Conservation (phyloP, 208 protist species). For the Vickermania ingenoplastis region DNA sequence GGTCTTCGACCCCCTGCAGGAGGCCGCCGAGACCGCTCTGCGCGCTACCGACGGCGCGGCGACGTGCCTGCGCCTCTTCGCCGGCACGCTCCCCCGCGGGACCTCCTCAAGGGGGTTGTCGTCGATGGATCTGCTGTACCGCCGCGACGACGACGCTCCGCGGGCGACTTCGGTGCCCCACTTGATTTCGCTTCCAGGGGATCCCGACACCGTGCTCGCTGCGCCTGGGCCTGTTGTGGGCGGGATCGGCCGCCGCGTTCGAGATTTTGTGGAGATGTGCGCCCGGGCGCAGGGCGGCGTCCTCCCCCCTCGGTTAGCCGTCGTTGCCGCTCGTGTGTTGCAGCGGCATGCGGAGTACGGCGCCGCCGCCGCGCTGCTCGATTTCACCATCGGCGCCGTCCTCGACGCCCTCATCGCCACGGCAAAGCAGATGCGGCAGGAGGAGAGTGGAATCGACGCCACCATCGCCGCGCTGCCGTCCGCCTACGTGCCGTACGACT, state of each 20-base stretch:
- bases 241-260: too few relatives aligned
- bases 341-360: background rate
- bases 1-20: background rate
- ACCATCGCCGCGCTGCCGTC: too few relatives aligned
- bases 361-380: background rate
- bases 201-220: too few relatives aligned
- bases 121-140: too few relatives aligned
- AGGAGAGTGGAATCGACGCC: too few relatives aligned
- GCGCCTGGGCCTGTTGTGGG: too few relatives aligned
- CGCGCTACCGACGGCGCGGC: background rate
- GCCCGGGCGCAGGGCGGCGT: background rate
- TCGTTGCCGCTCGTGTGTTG: background rate
- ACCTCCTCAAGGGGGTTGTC: background rate
- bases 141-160: too few relatives aligned
- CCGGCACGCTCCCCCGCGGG: background rate
- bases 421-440: too few relatives aligned
- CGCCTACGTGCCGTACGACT: too few relatives aligned
- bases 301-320: background rate
- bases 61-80: background rate
- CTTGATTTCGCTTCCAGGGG: too few relatives aligned
- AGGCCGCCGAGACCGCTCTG: background rate
- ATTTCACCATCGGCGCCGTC: background rate
- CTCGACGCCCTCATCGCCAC: too few relatives aligned
- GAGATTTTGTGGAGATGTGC: background rate
- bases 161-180: too few relatives aligned